Base-by-base conservation (phyloP, 352 stramenopile species). In the Pythium periplocum region DNA sequence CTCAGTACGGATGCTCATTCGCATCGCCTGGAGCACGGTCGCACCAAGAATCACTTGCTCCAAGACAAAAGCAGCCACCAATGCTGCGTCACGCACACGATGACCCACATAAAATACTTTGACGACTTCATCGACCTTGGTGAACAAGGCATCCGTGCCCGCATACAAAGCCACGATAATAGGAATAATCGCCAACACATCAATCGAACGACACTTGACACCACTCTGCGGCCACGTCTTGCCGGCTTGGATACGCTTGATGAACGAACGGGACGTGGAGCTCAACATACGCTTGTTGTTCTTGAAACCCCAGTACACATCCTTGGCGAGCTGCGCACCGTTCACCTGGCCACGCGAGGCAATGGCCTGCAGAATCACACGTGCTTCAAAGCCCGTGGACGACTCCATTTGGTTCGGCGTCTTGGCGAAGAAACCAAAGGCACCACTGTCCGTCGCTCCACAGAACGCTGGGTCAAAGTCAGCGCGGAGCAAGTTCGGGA, bases 281-380 rank as follows among this genome's bases (percentile, higher is more conserved):
- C 78, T 88, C 3, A 91, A 64, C 46, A 89, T 67, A 12, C 78
- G 67, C 51, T 80, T 68, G 68, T 91, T 78, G 59, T 87, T 87
- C 73, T 91, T 89, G 53, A 83, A 91, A 5, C 76, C 81, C 78
- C 78, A 89, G 61, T 87, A 91, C 40, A 77, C 78, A 61, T 91
- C 81, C 51, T 89, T 91, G 33, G 81, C 76, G 42, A 89, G 62
- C 52, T 91, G 78, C 39, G 76, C 75, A 46, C 76, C 78, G 51
- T 86, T 77, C 34, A 91, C 73, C 49, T 87, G 69, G 30, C 78
- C 78, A n/a, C 81, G 78, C 9, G 75, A 68, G 1, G 81, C 78
- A 7, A 91, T 72, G 47, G 75, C 86, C 58, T 89, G 75, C 30
- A 91, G 62, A 53, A 91, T 63, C 46, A 88, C 86, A 31, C 81